Evolutionary conservation across 2,329 filamentous ascomycete genomes (phyloP), one percentile per base, ranked within the genome.

Genomic region (Colletotrichum lentis): DNA sequence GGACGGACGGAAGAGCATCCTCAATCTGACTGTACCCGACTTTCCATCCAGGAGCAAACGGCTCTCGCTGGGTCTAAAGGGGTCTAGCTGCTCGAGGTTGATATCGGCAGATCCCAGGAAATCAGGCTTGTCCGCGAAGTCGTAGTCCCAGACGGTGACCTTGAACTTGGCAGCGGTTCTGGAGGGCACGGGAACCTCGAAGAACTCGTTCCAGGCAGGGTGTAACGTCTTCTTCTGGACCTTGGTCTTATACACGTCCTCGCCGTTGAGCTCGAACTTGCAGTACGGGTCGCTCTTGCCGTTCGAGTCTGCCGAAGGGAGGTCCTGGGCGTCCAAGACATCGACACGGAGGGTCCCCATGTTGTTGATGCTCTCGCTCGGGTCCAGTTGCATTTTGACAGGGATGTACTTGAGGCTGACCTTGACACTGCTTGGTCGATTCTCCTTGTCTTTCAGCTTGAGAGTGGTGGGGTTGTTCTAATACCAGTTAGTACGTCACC

Each of bases 311-410:
- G 95, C 95, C 1, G 96, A 90, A 8, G 96, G 96, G n/a, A 99
- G 86, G 68, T 97, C 90, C 10, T 87, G 82, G 20, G 90, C 96
- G 77, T 97, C 94, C 44, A 98, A 82, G 20, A 99, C 86, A 74
- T 98, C 94, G n/a, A 99, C 93, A 22, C 94, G 92, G 24, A 99
- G 89, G 67, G 90, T 94, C 68, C 96, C 96, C 88, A 97, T 97
- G 80, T 99, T 99, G 87, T 97, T 98, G 84, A 99, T 97, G 75
- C 94, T 97, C 80, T 99, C 96, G 74, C 90, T 93, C 0, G 96
- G 92, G 75, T 99, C 94, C 56, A 99, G 90, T 64, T 89, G 84
- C 96, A 99, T 99, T 81, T 92, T 89, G 69, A 98, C 90, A 0
- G 96, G 96, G 27, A 99, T 89, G 77, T 97, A 99, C 79, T 97